Evolutionary conservation across 495 filamentous ascomycete genomes (phyloP).

Genomic region (Talaromyces wortmannii): DNA sequence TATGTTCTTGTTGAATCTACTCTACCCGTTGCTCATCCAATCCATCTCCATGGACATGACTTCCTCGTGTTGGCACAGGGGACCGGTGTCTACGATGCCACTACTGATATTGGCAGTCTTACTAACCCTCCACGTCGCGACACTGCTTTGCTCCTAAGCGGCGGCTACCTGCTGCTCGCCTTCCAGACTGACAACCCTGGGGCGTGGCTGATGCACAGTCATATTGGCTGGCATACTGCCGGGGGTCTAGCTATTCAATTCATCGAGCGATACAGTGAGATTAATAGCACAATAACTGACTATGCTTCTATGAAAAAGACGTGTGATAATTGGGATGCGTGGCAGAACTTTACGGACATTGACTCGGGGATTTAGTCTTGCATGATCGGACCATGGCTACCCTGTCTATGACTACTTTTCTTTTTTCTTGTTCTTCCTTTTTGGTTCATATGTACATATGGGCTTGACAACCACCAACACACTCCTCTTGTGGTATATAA

Average conservation of each 20-base stretch:
- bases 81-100: slow-evolving; percentile 8
- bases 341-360: no score
- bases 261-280: slow-evolving; percentile 19
- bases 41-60: slow-evolving; percentile 21
- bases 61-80: slow-evolving; percentile 18
- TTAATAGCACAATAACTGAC: no score
- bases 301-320: no score
- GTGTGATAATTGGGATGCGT: no score
- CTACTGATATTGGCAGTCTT: slow-evolving; percentile 14
- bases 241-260: slow-evolving; percentile 40
- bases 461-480: no score
- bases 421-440: no score
- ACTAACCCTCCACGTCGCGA: slow-evolving; percentile 51
- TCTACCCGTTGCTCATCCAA: slow-evolving; percentile 11
- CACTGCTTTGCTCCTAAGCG: slow-evolving; percentile 44
- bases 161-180: slow-evolving; percentile 41
- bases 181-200: slow-evolving; percentile 50
- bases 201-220: slow-evolving; percentile 46
- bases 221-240: slow-evolving; percentile 42
- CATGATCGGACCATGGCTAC: no score
- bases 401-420: no score
- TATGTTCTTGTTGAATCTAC: slow-evolving; percentile 39
- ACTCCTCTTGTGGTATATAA: no score
- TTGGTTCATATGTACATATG: no score
- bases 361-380: no score